Evolutionary conservation across 495 filamentous ascomycete genomes (phyloP).

Genomic region (Talaromyces ruber): DNA sequence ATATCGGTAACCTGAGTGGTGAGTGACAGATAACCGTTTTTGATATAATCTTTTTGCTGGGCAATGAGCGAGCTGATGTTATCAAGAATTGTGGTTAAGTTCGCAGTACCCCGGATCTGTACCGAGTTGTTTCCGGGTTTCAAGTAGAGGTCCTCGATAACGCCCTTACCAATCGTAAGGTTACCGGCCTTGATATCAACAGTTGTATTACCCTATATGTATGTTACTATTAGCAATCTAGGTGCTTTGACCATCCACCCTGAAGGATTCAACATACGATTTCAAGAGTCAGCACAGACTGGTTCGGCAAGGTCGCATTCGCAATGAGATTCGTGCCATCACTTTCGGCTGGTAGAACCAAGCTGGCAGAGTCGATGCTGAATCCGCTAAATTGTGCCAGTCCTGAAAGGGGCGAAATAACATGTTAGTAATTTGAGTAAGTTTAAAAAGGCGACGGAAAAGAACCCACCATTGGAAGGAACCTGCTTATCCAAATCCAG

Average conservation of each 20-base stretch:
- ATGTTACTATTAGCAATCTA: not conserved
- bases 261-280: conserved; percentile 14
- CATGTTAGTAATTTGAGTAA: not conserved
- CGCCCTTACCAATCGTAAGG: conserved; percentile 29
- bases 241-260: not conserved
- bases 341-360: conserved; percentile 25
- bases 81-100: conserved; percentile 20
- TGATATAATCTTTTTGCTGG: conserved; percentile 19
- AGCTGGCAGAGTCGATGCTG: conserved; percentile 27
- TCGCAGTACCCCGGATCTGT: conserved; percentile 19
- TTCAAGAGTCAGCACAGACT: conserved; percentile 34
- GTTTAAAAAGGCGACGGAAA: conserved; percentile 12
- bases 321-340: conserved; percentile 27
- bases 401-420: conserved; percentile 9
- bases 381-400: conserved; percentile 35
- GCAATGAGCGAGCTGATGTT: conserved; percentile 21
- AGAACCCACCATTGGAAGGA: conserved; percentile 25
- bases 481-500: conserved; percentile 25
- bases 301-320: conserved; percentile 33
- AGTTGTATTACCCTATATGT: conserved; percentile 28
- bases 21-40: conserved; percentile 23
- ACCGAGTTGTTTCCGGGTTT: conserved; percentile 38
- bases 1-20: conserved; percentile 22
- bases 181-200: conserved; percentile 31
- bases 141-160: conserved; percentile 29